Evolutionary conservation across 345 rosid species (phyloP).

Genomic region (Salix caprea): DNA sequence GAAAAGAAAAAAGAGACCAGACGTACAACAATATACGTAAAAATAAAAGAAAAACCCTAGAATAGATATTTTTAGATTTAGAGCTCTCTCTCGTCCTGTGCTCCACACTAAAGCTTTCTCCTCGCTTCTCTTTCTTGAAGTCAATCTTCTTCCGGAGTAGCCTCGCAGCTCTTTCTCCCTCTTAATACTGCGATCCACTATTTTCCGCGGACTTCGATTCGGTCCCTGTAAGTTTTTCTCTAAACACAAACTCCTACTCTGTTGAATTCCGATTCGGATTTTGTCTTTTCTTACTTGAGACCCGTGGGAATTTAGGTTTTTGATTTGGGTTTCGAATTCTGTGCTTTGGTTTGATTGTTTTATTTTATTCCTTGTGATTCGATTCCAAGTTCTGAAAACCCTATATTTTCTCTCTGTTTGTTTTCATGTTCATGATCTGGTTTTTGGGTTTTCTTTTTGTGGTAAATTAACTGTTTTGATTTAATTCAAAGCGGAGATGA

Average conservation of each 20-base stretch:
- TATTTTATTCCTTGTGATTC: neutral
- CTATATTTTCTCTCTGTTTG: neutral
- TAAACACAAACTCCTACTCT: neutral
- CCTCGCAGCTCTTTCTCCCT: neutral
- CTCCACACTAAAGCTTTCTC: no score
- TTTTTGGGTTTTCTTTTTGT: neutral
- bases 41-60: neutral
- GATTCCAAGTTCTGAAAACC: neutral
- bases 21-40: no score
- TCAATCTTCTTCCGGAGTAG: neutral
- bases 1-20: neutral
- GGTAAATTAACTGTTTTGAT: neutral
- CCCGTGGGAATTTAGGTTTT: neutral
- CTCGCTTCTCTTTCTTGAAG: no score
- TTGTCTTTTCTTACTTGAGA: no score
- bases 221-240: neutral
- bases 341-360: neutral
- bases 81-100: neutral
- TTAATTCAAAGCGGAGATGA: neutral
- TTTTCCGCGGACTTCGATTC: neutral
- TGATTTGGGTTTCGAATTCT: neutral
- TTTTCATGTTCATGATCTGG: neutral
- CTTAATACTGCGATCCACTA: neutral
- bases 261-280: neutral
- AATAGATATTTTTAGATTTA: neutral